Base-by-base conservation (phyloP, 139 green algal species). In the Tetraselmis striata region DNA sequence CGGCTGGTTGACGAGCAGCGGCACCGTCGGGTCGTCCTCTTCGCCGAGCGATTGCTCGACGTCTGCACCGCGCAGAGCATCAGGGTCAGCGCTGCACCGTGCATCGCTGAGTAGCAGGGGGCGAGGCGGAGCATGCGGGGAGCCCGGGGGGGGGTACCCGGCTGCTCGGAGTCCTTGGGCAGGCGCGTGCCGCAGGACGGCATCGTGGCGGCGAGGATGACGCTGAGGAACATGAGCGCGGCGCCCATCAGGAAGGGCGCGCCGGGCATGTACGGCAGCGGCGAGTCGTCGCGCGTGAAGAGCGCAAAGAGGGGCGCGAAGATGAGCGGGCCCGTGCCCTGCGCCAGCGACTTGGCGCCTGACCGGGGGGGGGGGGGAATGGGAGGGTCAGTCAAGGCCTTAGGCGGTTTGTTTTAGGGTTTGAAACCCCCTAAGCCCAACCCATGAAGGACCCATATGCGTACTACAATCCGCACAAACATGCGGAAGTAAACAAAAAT, bases 241-340 rank as follows among this genome's bases (percentile, higher is more conserved):
- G 83, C 32, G 0, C 88, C 88, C 29, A 92, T 81, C 5, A 90
- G 28, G 79, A 91, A 91, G 23, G 87, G 87, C 0, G 81, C 30
- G 80, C 86, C 87, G 29, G 92, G 90, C 67, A 90, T 88, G 78
- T 85, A 88, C n/a, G 84, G 85, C 75, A 92, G 77, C 25, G 32
- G 59, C 1, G 86, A 89, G 22, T 89, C 90, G 24, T 83, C 85
- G 27, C 85, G 82, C 22, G 89, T 93, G 84, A 93, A 92, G 25
- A 77, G 79, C 0, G 86, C 76, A 80, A 96, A 96, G 5, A 96
- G 82, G 23, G 79, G 67, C 0, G 93, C 90, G 85, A 94, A 96
- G 0, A 89, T 23, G 25, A 96, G 79, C 0, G 93, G 93, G 0
- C 93, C 93, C 28, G 92, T 59, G 5, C 93, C 93, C 22, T 85